Conservation (phyloP, 352 stramenopile species). For the Blastocystis sp. region DNA sequence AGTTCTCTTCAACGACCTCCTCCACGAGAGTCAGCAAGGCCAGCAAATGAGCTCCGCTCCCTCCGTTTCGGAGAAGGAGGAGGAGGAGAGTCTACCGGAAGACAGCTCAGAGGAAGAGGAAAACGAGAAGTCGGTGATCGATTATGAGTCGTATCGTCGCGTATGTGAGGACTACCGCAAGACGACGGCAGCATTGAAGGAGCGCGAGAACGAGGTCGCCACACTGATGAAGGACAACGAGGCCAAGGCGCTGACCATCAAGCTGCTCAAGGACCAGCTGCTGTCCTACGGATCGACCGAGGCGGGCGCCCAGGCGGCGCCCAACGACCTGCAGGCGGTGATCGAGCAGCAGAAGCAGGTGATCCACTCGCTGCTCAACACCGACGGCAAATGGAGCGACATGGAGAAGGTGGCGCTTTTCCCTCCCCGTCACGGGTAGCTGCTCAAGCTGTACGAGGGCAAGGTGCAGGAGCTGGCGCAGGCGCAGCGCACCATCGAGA, state of each 20-base stretch:
- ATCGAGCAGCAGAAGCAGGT: constrained; percentile 58
- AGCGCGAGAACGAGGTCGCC: constrained; percentile 41
- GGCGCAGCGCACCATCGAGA: not conserved
- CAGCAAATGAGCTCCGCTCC: not conserved
- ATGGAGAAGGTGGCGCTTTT: constrained; percentile 12
- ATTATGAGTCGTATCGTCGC: constrained; percentile 46
- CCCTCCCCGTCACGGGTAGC: not conserved
- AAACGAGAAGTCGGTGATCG: constrained; percentile 16
- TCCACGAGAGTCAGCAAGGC: not conserved
- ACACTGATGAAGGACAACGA: constrained; percentile 55
- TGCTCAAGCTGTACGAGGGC: constrained; percentile 36
- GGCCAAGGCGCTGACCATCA: constrained; percentile 50
- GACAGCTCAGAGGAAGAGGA: not conserved
- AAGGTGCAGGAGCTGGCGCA: constrained; percentile 7
- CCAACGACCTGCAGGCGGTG: not conserved
- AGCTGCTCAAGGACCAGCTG: constrained; percentile 47
- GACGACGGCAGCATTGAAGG: constrained; percentile 25
- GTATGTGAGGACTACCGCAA: constrained; percentile 62
- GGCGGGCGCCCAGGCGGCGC: not conserved
- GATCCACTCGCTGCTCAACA: constrained; percentile 27
- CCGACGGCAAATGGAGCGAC: constrained; percentile 6
- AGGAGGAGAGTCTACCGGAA: not conserved
- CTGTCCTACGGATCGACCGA: not conserved
- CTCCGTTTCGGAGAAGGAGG: not conserved
- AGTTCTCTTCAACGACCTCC: constrained; percentile 17